Percentiles rank a stretch among this genome's conserved stretches.
phyloP scores from a whole-genome alignment of 495 filamentous ascomycete genomes.

The Pseudevernia furfuracea region DNA sequence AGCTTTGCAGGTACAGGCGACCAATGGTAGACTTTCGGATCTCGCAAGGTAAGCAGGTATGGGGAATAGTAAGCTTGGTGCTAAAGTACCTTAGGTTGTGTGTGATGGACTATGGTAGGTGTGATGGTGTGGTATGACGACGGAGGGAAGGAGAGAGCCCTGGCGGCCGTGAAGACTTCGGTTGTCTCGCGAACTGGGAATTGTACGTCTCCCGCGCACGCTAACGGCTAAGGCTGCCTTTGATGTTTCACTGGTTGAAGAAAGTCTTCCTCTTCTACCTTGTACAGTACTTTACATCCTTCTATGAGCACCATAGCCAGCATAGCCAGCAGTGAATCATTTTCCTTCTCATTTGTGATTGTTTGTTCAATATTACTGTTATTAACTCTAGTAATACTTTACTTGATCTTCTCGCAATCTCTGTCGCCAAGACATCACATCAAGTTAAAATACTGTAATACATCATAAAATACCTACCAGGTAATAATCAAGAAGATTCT shows the following conservation, averaged over 20 bases:
- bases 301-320: too few relatives aligned
- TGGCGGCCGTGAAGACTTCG: neutral
- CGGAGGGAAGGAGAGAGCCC: neutral
- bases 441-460: neutral
- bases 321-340: neutral
- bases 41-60: constrained; percentile 9
- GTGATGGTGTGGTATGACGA: neutral
- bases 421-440: neutral
- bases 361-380: too few relatives aligned
- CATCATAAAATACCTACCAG: neutral
- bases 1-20: constrained; percentile 8
- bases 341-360: neutral
- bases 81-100: too few relatives aligned
- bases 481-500: too few relatives aligned
- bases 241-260: too few relatives aligned
- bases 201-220: constrained; percentile 1
- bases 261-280: too few relatives aligned
- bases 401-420: neutral
- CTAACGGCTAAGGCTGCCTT: constrained; percentile 6
- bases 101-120: too few relatives aligned
- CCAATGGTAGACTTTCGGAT: constrained; percentile 4
- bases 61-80: neutral
- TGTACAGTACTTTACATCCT: too few relatives aligned
- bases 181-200: neutral
- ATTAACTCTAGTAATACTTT: neutral